Evolutionary conservation across 495 filamentous ascomycete species (phyloP), one percentile per base, ranked within the genome.

Genomic region (Acidomyces sp.): DNA sequence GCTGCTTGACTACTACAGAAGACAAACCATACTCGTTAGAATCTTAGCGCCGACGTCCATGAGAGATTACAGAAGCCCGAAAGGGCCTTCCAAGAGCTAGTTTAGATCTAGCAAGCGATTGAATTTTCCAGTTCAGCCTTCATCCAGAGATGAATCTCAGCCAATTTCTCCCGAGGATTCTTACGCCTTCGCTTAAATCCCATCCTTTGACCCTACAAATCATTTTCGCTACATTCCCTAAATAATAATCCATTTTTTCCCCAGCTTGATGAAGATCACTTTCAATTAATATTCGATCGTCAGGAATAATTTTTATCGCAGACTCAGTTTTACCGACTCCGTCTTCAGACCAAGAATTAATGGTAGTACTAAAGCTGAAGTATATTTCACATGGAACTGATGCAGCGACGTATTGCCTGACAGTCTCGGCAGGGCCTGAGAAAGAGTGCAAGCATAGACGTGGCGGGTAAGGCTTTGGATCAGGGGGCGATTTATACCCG

Each of bases 361-460:
- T 80, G 2, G 73, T 73, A 2, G 67, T 70, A 0, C 85, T 93
- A 52, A 96, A 95, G 0, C 86, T 94, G 52, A 90, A 88, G 55
- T 74, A 97, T 6, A 95, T 67, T 25, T 77, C 68, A 2, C 75
- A 75, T 0, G 92, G 87, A 16, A 90, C 73, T 0, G 75, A 69
- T 2, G 73, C 75, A 48, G 80, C 64, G 44, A 85, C 59, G 46
- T 92, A 95, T 56, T 88, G 85, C 33, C 70, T 80, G 21, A 93
- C 53, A 19, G 74, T 69, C 27, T 90, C 77, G 16, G 71, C 60
- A n/a, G 81, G 71, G 0, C 86, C 92, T 23, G 82, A 86, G 56
- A 83, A 97, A 0, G 86, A 94, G 60, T 97, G 90, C 51, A 97
- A 69, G 54, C 90, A 97, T 51, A 96, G 78, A 23, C 87, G 72